phyloP scores from a whole-genome alignment of 2,329 filamentous ascomycete genomes.

The Hirsutella rhossiliensis region DNA sequence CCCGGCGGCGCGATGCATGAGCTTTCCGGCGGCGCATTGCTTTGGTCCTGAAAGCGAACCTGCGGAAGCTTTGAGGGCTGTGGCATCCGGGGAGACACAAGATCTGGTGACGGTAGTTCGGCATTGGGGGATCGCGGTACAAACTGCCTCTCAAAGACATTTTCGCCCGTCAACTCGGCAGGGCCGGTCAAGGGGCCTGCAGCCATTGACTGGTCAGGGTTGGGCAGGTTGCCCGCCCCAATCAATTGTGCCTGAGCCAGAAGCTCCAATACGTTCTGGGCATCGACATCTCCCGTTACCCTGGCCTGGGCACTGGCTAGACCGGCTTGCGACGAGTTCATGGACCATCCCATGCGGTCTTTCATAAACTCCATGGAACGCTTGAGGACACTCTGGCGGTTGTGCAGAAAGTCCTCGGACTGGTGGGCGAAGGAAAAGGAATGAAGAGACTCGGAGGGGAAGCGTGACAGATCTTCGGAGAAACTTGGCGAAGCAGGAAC shows the following conservation, averaged over 20 bases:
- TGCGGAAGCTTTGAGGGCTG: conserved; percentile 8
- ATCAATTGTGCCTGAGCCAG: conserved; percentile 72
- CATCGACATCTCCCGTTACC: conserved; percentile 69
- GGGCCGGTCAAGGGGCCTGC: conserved; percentile 66
- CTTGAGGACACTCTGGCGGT: conserved; percentile 83
- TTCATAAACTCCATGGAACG: conserved; percentile 94
- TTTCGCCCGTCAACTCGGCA: conserved; percentile 57
- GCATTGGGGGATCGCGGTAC: conserved; percentile 39
- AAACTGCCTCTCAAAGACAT: conserved; percentile 80
- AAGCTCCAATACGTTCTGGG: conserved; percentile 84
- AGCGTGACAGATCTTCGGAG: conserved; percentile 79
- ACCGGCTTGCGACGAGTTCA: conserved; percentile 52
- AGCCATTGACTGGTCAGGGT: conserved; percentile 27
- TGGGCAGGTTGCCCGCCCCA: conserved; percentile 50
- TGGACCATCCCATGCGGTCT: conserved; percentile 73
- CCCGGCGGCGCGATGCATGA: conserved; percentile 8
- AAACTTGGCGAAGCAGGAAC: conserved; percentile 63
- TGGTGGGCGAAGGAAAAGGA: conserved; percentile 97
- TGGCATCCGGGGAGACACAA: conserved; percentile 19
- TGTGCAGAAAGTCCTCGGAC: conserved; percentile 84
- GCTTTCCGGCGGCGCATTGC: conserved; percentile 6
- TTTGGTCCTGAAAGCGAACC: conserved; percentile 4
- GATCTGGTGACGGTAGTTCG: conserved; percentile 27
- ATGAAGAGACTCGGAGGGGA: conserved; percentile 90
- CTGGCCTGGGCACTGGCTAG: conserved; percentile 77